These are phyloP conservation scores for Eucalyptus erythrocorys DNA, from an alignment of 345 rosid genomes.

Conservation along the genomic window DNA sequence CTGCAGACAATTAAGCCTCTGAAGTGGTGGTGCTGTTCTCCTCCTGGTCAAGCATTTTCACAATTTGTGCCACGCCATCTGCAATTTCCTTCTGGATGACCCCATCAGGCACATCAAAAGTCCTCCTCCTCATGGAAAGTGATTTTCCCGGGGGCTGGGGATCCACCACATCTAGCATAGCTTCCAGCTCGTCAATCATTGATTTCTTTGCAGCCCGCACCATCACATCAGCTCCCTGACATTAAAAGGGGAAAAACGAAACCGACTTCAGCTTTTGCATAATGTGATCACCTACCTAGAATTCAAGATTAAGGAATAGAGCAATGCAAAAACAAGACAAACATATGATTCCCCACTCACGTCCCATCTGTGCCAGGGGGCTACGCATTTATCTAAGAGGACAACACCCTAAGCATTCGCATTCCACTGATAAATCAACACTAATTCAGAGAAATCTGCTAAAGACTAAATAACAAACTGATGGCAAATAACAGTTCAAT, in stretches of 20 bases:
- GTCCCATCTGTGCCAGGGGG: neutral
- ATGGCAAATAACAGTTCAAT: neutral
- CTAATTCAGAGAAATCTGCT: neutral
- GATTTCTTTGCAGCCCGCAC: constrained; percentile 72
- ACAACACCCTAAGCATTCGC: neutral
- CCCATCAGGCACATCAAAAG: constrained; percentile 84
- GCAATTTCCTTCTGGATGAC: constrained; percentile 61
- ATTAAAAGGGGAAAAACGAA: neutral
- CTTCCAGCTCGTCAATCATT: constrained; percentile 88
- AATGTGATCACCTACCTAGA: neutral
- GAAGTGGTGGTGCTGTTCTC: constrained; percentile 12
- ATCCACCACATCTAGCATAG: constrained; percentile 83
- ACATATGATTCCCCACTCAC: neutral
- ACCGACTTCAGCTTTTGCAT: neutral
- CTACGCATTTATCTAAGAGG: neutral
- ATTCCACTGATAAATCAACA: neutral
- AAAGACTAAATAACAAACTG: neutral
- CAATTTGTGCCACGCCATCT: constrained; percentile 76
- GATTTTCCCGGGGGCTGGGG: constrained; percentile 65
- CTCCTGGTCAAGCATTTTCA: constrained; percentile 54
- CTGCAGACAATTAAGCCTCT: constrained; percentile 8
- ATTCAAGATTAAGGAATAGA: neutral
- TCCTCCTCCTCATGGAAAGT: constrained; percentile 70
- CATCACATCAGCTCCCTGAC: constrained; percentile 63
- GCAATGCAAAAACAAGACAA: neutral